Base-by-base conservation (phyloP, 2,329 filamentous ascomycete genomes). In the Aspergillus pseudonomiae region DNA sequence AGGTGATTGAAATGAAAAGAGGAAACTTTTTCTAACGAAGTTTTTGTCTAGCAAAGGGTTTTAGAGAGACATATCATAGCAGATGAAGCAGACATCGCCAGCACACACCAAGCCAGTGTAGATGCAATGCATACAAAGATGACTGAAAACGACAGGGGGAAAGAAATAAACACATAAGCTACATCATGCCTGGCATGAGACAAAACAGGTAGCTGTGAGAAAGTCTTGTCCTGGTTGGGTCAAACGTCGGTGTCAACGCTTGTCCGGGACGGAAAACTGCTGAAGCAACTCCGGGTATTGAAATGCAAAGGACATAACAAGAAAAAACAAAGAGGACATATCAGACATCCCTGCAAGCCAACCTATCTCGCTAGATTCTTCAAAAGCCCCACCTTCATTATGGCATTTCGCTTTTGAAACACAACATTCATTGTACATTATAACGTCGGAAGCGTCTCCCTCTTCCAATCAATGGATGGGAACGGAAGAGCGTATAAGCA, bases 41-140 rank as follows among this genome's bases (percentile, higher is more conserved):
- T 68, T 55, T 68, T 67, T 63, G 67, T 70, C 65, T 67, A 69
- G 64, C 65, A 67, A 70, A 71, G 66, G 61, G 66, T 63, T 66
- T 56, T 34, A 58, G 26, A 39, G 52, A 60, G 39, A 63, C 52
- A 54, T 61, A 50, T 55, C 46, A 63, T 28, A 50, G 21, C 24
- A 61, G 26, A 55, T 30, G 48, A 58, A 60, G 46, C 59, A 56
- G 55, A 58, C 39, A 61, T 66, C 63, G 65, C 65, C 63, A 65
- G 65, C 74, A 73, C 70, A 73, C 72, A 73, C 73, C 28, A 72
- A 73, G 67, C 68, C 52, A 65, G 59, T 65, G 65, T 68, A 67
- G 65, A 69, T 67, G 64, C 66, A 67, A 66, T 65, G 66, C 64
- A 65, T 61, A 63, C 63, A 61, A 59, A 57, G 52, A 54, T 12